A percentile compares a stretch with the other conserved stretches of the same genome.
These are phyloP conservation scores for bread wheat (Triticum aestivum) DNA, from an alignment of 176 grass and related monocot genomes.

Conservation along the genomic window DNA sequence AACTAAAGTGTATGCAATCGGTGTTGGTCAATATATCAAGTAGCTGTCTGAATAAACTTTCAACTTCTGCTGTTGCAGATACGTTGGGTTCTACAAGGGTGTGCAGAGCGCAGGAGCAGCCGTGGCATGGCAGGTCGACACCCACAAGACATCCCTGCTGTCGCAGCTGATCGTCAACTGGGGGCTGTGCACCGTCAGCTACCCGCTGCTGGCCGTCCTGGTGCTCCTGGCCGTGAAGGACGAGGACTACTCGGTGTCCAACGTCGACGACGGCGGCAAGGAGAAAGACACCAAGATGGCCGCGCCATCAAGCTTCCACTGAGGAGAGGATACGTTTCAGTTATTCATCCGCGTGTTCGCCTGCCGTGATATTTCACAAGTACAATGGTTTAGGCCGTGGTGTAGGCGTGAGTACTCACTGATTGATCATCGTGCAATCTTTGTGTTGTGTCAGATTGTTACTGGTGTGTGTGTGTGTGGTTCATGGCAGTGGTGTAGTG, in stretches of 20 bases:
- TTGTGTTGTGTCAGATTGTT: no score
- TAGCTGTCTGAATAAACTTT: not conserved
- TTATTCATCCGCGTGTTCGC: not conserved
- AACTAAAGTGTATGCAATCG: not conserved
- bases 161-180: conserved; percentile 74
- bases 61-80: conserved; percentile 41
- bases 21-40: not conserved
- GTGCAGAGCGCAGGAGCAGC: conserved; percentile 88
- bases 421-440: no score
- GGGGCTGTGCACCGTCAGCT: conserved; percentile 75
- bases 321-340: not conserved
- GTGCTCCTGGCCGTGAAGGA: conserved; percentile 75
- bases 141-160: conserved; percentile 18
- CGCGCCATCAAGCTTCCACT: conserved; percentile 27
- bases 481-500: not conserved
- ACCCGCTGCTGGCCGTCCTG: conserved; percentile 61
- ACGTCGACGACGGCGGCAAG: no score
- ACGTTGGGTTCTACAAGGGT: conserved; percentile 89
- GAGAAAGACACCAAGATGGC: conserved; percentile 23
- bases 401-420: not conserved
- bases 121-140: conserved; percentile 79
- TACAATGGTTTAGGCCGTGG: not conserved
- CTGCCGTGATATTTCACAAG: not conserved
- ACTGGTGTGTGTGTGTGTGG: not conserved
- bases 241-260: not conserved